phyloP scores from a whole-genome alignment of 2,329 filamentous ascomycete genomes.

The Fusarium heterosporum region DNA sequence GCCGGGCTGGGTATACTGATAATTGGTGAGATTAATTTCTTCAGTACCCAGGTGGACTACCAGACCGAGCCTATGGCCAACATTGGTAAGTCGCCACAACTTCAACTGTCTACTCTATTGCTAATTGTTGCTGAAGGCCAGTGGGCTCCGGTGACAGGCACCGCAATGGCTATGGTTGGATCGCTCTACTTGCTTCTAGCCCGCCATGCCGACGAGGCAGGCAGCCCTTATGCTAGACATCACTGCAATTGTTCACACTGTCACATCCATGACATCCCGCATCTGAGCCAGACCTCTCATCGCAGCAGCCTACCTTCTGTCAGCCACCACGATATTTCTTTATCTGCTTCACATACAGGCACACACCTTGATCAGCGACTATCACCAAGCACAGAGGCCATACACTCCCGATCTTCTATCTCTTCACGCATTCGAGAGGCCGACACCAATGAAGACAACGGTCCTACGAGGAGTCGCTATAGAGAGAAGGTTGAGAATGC shows the following conservation, averaged over 20 bases:
- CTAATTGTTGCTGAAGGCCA: constrained; percentile 56
- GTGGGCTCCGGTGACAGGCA: constrained; percentile 71
- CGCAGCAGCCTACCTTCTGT: background rate
- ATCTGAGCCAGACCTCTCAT: background rate
- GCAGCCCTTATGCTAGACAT: background rate
- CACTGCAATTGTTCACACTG: constrained; percentile 36
- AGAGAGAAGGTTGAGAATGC: constrained; percentile 57
- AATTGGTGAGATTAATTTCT: constrained; percentile 74
- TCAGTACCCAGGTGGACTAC: constrained; percentile 65
- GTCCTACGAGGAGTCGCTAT: constrained; percentile 24
- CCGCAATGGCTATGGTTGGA: constrained; percentile 66
- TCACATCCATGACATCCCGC: background rate
- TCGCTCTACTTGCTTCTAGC: constrained; percentile 67
- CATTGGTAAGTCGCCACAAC: constrained; percentile 59
- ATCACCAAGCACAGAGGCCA: background rate
- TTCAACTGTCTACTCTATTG: fast-evolving
- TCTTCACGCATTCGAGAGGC: background rate
- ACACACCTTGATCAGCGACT: background rate
- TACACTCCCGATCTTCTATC: background rate
- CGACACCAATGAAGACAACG: constrained; percentile 5
- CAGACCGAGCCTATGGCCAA: constrained; percentile 72
- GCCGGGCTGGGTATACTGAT: constrained; percentile 70
- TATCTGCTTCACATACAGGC: background rate
- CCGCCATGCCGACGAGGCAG: constrained; percentile 21
- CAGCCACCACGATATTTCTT: background rate